These are phyloP conservation scores for Tephrocybe rancida DNA, from an alignment of 768 basidiomycete species.

Conservation along the genomic window DNA sequence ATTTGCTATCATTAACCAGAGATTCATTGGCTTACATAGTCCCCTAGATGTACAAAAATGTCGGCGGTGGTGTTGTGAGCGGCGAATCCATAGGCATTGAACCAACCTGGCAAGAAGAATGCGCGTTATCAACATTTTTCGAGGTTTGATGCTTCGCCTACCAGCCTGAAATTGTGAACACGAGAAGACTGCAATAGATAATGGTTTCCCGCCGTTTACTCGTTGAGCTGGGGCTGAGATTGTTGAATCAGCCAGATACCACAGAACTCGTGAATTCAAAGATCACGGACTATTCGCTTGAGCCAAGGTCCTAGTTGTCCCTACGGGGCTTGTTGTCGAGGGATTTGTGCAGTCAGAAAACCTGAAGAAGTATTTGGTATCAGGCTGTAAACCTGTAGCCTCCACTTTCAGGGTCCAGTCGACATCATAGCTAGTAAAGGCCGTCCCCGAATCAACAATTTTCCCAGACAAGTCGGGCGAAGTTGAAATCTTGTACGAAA, in stretches of 20 bases:
- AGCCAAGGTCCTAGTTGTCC: no score
- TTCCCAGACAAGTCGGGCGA: conserved; percentile 34
- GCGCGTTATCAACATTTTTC: no score
- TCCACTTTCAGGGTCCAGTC: conserved; percentile 66
- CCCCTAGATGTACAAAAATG: conserved; percentile 58
- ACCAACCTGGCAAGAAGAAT: conserved; percentile 53
- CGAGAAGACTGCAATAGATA: conserved; percentile 57
- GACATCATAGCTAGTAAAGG: conserved; percentile 58
- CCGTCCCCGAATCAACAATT: conserved; percentile 43
- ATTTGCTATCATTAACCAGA: neutral
- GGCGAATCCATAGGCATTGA: conserved; percentile 60
- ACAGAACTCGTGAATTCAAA: no score
- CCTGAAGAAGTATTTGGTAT: conserved; percentile 59
- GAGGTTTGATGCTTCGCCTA: conserved; percentile 15
- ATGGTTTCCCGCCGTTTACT: conserved; percentile 52
- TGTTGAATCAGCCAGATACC: no score
- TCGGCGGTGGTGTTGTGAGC: conserved; percentile 53
- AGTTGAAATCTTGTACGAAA: conserved; percentile 46
- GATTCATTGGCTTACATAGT: no score
- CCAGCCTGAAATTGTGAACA: conserved; percentile 57
- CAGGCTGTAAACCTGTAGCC: conserved; percentile 48
- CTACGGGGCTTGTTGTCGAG: conserved; percentile 44
- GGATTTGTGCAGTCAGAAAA: conserved; percentile 54
- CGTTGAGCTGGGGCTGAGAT: conserved; percentile 44
- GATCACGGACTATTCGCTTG: conserved; percentile 30